Conservation (phyloP, 2,329 filamentous ascomycete species). For the Dactylellina cionopaga region DNA sequence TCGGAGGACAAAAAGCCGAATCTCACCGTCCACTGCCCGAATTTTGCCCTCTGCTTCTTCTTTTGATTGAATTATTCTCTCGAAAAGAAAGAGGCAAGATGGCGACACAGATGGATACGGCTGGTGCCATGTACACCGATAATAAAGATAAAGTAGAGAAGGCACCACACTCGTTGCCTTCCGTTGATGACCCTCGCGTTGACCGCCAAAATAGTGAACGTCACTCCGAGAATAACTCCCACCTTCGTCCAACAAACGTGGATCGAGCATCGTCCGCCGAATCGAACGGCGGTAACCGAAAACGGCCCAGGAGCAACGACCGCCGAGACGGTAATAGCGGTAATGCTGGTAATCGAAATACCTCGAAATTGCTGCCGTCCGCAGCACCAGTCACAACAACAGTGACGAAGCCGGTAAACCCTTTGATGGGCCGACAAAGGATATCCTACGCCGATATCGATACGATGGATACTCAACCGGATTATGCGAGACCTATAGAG, state of each 20-base stretch:
- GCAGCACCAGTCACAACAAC: no score
- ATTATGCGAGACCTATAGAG: constrained; percentile 41
- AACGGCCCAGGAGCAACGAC: constrained; percentile 35
- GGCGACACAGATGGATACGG: constrained; percentile 41
- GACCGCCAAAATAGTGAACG: constrained; percentile 58
- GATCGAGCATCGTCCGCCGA: constrained; percentile 23
- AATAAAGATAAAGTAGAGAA: constrained; percentile 57
- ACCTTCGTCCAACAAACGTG: constrained; percentile 20
- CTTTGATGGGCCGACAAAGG: constrained; percentile 53
- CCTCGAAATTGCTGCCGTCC: constrained; percentile 52
- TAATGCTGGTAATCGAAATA: constrained; percentile 52
- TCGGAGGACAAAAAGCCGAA: neutral
- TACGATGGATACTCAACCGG: constrained; percentile 55
- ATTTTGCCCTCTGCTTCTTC: neutral
- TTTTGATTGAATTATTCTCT: neutral
- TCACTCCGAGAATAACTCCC: constrained; percentile 18
- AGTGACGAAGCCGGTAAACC: neutral
- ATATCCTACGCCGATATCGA: constrained; percentile 58
- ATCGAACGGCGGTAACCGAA: constrained; percentile 31
- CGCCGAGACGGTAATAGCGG: constrained; percentile 1
- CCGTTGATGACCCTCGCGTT: constrained; percentile 58
- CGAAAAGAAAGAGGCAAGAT: constrained; percentile 23
- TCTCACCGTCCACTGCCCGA: constrained; percentile 5
- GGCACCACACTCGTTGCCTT: constrained; percentile 59
- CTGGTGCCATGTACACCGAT: constrained; percentile 39